phyloP scores from a whole-genome alignment of 1,139 yeast species.

The Yamadazyma oceani region DNA sequence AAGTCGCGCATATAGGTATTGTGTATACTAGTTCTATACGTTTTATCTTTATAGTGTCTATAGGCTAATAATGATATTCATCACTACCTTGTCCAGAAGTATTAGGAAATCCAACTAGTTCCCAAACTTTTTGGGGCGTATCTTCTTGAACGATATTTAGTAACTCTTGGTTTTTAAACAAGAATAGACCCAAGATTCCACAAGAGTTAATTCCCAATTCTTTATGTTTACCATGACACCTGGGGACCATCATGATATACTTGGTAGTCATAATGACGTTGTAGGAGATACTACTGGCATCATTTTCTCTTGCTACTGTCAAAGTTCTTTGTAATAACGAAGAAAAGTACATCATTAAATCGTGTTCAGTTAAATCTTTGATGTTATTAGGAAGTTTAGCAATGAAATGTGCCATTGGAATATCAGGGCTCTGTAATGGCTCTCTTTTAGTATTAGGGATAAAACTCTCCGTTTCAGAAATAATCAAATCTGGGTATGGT shows the following conservation, averaged over 20 bases:
- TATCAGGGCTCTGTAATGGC: constrained; percentile 59
- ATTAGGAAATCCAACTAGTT: constrained; percentile 64
- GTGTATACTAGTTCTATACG: too few relatives aligned
- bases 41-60: too few relatives aligned
- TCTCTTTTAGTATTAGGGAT: constrained; percentile 53
- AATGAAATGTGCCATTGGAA: constrained; percentile 83
- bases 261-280: constrained; percentile 78
- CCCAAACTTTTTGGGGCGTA: constrained; percentile 50
- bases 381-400: constrained; percentile 54
- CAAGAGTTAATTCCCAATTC: constrained; percentile 72
- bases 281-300: constrained; percentile 54
- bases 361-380: constrained; percentile 48
- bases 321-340: constrained; percentile 70
- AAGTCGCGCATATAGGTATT: not conserved
- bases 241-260: constrained; percentile 87
- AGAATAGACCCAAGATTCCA: constrained; percentile 75
- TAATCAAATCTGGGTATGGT: constrained; percentile 61
- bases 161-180: constrained; percentile 68
- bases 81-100: constrained; percentile 37
- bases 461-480: constrained; percentile 46
- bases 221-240: constrained; percentile 46
- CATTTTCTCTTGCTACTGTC: constrained; percentile 60
- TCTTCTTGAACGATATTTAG: constrained; percentile 37
- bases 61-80: constrained; percentile 35
- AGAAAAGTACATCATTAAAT: constrained; percentile 62